These are phyloP conservation scores for Podaxis mareebaensis DNA, from an alignment of 768 basidiomycete species.

Conservation along the genomic window DNA sequence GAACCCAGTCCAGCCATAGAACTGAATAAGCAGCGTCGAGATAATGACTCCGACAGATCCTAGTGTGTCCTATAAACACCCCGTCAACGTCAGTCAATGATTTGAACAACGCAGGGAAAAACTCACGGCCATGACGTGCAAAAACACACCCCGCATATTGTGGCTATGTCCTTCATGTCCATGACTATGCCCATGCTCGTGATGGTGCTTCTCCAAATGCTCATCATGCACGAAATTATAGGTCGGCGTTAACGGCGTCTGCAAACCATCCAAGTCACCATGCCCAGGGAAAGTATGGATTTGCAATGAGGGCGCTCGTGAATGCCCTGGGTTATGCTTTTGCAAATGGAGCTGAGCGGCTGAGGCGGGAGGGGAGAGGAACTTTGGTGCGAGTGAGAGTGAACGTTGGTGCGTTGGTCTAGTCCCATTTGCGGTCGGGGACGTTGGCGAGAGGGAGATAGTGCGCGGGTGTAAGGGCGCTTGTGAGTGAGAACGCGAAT, in stretches of 20 bases:
- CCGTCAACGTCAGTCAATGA: background rate
- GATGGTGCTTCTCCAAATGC: slow-evolving; percentile 39
- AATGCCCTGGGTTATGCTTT: slow-evolving; percentile 19
- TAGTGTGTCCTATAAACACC: slow-evolving; percentile 70
- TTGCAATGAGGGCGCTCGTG: slow-evolving; percentile 29
- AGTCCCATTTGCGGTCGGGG: slow-evolving; percentile 16
- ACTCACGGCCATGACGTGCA: slow-evolving; percentile 93
- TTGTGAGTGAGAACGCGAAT: slow-evolving; percentile 20
- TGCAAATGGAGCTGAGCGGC: slow-evolving; percentile 14
- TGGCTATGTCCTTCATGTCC: slow-evolving; percentile 86
- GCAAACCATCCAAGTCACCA: slow-evolving; percentile 25
- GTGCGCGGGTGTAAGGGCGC: slow-evolving; percentile 1
- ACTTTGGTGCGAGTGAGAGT: slow-evolving; percentile 21
- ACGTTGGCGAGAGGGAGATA: slow-evolving; percentile 1
- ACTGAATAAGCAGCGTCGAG: slow-evolving; percentile 92
- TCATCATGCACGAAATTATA: slow-evolving; percentile 56
- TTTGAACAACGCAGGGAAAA: background rate
- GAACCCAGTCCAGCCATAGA: slow-evolving; percentile 98
- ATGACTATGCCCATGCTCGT: slow-evolving; percentile 3
- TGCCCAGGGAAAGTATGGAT: slow-evolving; percentile 30
- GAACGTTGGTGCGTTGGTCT: slow-evolving; percentile 21
- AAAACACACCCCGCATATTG: slow-evolving; percentile 98
- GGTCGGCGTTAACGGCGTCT: slow-evolving; percentile 65
- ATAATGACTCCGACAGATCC: slow-evolving; percentile 98
- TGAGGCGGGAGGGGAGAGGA: slow-evolving; percentile 10